Conservation (phyloP, 768 basidiomycete species). For the Phanerodontia chrysosporium region DNA sequence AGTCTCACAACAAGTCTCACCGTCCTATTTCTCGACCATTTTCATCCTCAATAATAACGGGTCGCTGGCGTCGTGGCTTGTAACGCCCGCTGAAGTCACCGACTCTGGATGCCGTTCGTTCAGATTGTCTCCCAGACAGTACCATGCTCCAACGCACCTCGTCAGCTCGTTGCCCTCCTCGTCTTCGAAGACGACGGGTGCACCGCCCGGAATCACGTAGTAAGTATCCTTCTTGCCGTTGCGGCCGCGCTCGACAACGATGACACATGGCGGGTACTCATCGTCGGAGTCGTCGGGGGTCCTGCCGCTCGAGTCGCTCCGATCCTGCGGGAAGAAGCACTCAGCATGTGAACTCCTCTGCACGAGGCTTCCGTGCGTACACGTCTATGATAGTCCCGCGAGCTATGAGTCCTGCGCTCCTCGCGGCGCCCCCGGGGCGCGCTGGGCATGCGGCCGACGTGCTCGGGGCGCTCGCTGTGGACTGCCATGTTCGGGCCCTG, state of each 20-base stretch:
- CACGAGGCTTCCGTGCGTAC: not conserved
- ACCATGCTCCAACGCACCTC: constrained; percentile 34
- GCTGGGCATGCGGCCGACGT: constrained; percentile 9
- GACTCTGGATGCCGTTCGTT: constrained; percentile 34
- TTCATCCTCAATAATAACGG: constrained; percentile 48
- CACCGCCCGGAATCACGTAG: constrained; percentile 64
- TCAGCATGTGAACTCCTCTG: not conserved
- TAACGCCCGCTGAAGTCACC: constrained; percentile 43
- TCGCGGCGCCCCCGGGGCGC: not conserved
- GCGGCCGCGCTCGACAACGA: constrained; percentile 26
- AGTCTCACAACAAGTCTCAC: constrained; percentile 32
- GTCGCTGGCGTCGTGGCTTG: constrained; percentile 18
- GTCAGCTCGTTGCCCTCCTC: constrained; percentile 59
- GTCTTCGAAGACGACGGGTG: constrained; percentile 66
- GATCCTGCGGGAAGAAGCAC: not conserved
- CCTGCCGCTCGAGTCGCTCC: not conserved
- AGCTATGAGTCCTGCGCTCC: not conserved
- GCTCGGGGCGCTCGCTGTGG: constrained; percentile 19
- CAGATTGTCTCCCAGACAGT: not conserved
- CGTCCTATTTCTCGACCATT: constrained; percentile 55
- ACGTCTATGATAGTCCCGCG: not conserved
- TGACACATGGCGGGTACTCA: constrained; percentile 25
- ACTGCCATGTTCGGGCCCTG: constrained; percentile 10
- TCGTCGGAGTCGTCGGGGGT: constrained; percentile 10
- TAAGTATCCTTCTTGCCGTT: constrained; percentile 30